These are phyloP conservation scores for Tylopilus plumbeoviolaceoides DNA, from an alignment of 768 basidiomycete genomes.

Conservation along the genomic window DNA sequence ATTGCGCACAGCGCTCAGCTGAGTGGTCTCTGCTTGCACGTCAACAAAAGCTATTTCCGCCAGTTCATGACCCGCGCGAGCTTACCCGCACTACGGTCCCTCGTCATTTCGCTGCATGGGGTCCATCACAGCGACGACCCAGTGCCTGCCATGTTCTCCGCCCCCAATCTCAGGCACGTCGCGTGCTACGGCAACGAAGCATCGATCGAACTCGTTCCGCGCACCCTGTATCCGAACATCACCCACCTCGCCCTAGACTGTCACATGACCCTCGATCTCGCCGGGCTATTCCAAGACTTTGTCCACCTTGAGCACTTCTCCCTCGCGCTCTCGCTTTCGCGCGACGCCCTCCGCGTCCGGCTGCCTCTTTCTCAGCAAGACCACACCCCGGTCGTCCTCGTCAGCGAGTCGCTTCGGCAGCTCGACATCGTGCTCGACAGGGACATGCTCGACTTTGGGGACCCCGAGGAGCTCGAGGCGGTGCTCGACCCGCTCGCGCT, in stretches of 20 bases:
- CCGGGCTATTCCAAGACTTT: constrained; percentile 17
- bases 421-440: constrained; percentile 21
- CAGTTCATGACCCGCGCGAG: constrained; percentile 12
- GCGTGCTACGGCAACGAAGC: constrained; percentile 12
- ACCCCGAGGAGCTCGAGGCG: constrained; percentile 12
- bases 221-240: constrained; percentile 13
- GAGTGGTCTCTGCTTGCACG: constrained; percentile 16
- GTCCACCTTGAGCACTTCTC: constrained; percentile 13
- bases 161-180: constrained; percentile 17
- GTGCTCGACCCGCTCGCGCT: constrained; percentile 23
- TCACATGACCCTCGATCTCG: constrained; percentile 16
- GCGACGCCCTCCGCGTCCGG: constrained; percentile 10
- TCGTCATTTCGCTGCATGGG: constrained; percentile 16
- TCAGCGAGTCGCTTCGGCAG: constrained; percentile 5
- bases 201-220: constrained; percentile 16
- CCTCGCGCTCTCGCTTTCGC: constrained; percentile 11
- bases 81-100: constrained; percentile 11
- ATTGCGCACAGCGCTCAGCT: constrained; percentile 20
- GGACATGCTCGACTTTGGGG: constrained; percentile 20
- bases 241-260: constrained; percentile 24
- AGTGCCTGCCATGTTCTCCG: not conserved
- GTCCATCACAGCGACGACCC: constrained; percentile 5
- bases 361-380: not conserved
- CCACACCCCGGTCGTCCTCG: not conserved
- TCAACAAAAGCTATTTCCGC: constrained; percentile 17